A percentile compares a stretch with the other conserved stretches of the same genome.
These are phyloP conservation scores for Hirschioporus abietinus DNA, from an alignment of 768 basidiomycete genomes.

Conservation along the genomic window DNA sequence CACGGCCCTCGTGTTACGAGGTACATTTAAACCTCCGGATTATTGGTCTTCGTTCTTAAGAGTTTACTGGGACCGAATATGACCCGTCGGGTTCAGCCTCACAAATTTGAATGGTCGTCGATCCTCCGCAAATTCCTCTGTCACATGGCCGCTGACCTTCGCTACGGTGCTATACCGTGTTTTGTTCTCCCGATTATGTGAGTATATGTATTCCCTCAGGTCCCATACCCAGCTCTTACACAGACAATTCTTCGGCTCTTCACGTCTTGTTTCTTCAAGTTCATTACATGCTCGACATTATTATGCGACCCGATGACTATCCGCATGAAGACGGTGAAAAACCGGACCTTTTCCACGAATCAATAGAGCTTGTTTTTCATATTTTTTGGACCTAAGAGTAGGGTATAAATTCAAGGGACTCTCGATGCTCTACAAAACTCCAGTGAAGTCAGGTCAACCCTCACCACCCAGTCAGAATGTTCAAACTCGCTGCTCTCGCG, in stretches of 20 bases:
- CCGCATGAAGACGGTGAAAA: slow-evolving; percentile 5
- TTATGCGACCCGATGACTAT: slow-evolving; percentile 7
- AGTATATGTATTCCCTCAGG: not conserved
- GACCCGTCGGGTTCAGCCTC: not conserved
- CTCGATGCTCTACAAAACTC: not conserved
- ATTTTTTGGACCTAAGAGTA: not conserved
- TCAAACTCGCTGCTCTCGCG: slow-evolving; percentile 40
- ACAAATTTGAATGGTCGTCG: not conserved
- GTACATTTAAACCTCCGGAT: not conserved
- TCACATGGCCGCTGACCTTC: not conserved
- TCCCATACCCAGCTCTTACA: not conserved
- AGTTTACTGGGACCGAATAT: not conserved
- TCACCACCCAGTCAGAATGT: slow-evolving; percentile 30
- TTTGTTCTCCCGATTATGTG: not conserved
- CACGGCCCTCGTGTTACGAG: not conserved
- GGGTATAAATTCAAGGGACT: not conserved
- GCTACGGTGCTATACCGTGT: not conserved
- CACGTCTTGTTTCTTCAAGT: not conserved
- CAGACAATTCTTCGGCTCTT: not conserved
- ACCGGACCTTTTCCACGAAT: slow-evolving; percentile 5
- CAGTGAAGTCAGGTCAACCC: not conserved
- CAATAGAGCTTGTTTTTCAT: not conserved
- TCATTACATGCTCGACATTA: not conserved
- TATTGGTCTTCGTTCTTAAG: not conserved
- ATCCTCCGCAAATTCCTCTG: not conserved